These are phyloP conservation scores for Boletus austroedulis DNA, from an alignment of 1,284 basidiomycete species.

Conservation along the genomic window DNA sequence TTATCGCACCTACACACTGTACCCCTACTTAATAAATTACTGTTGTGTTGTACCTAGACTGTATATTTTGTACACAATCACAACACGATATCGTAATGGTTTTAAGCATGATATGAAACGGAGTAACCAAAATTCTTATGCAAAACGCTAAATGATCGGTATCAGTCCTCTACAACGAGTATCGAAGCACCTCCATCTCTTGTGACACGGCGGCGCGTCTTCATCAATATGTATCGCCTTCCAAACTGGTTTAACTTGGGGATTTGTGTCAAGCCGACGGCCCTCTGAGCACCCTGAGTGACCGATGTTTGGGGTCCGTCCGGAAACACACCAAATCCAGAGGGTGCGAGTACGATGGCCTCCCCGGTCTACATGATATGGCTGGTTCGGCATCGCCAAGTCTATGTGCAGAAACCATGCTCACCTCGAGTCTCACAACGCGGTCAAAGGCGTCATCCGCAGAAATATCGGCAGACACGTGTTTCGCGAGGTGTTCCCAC, in stretches of 20 bases:
- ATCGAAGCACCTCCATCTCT: slow-evolving; percentile 62
- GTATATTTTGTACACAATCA: slow-evolving; percentile 4
- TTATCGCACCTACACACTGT: slow-evolving; percentile 12
- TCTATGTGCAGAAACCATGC: slow-evolving; percentile 1
- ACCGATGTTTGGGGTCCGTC: slow-evolving; percentile 17
- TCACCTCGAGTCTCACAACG: slow-evolving; percentile 61
- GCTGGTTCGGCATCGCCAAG: background rate
- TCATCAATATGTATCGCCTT: slow-evolving; percentile 53
- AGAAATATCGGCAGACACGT: slow-evolving; percentile 61
- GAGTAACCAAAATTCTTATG: background rate
- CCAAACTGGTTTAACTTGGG: slow-evolving; percentile 44
- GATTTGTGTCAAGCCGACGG: slow-evolving; percentile 12
- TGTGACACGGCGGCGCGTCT: slow-evolving; percentile 59
- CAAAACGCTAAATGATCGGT: background rate
- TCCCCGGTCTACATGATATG: slow-evolving; percentile 52
- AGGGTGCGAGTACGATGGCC: slow-evolving; percentile 61
- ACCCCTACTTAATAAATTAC: slow-evolving; percentile 16
- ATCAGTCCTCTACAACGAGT: slow-evolving; percentile 42
- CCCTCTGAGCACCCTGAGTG: slow-evolving; percentile 11
- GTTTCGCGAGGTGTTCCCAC: slow-evolving; percentile 66
- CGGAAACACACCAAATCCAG: slow-evolving; percentile 49
- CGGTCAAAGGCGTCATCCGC: slow-evolving; percentile 59
- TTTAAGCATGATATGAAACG: background rate
- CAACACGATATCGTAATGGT: too few relatives aligned
- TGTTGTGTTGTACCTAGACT: slow-evolving; percentile 19